Evolutionary conservation across 2,329 filamentous ascomycete genomes (phyloP).

Genomic region (Diplodia seriata): DNA sequence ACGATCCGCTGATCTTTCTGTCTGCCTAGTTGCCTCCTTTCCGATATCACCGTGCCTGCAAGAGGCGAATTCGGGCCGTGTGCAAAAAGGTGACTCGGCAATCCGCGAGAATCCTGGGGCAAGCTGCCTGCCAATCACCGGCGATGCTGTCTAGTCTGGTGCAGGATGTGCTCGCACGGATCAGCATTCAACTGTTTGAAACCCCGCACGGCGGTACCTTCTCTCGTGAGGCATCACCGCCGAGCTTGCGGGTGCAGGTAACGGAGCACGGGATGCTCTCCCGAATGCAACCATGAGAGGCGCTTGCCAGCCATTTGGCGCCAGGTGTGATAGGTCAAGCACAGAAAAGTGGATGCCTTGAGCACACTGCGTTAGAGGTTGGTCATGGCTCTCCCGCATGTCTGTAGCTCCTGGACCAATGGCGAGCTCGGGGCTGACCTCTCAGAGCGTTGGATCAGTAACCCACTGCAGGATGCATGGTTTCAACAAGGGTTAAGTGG

Average conservation of each 20-base stretch:
- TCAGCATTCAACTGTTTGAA: slow-evolving; percentile 27
- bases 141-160: not conserved
- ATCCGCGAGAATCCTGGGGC: not conserved
- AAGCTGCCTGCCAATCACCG: slow-evolving; percentile 2
- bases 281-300: slow-evolving; percentile 12
- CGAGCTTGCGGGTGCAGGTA: slow-evolving; percentile 13
- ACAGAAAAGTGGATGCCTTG: slow-evolving; percentile 8
- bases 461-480: slow-evolving; percentile 15
- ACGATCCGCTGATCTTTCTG: not conserved
- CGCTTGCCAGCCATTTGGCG: not conserved
- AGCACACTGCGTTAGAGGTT: slow-evolving; percentile 16
- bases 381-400: not conserved
- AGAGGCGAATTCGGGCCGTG: slow-evolving; percentile 14
- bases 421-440: not conserved
- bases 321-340: slow-evolving; percentile 2
- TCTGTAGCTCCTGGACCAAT: not conserved
- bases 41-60: not conserved
- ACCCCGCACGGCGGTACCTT: slow-evolving; percentile 6
- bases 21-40: slow-evolving; percentile 8
- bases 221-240: slow-evolving; percentile 24
- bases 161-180: slow-evolving; percentile 9
- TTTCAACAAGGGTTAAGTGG: slow-evolving; percentile 3
- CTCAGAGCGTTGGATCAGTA: not conserved
- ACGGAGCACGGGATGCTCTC: slow-evolving; percentile 6
- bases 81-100: not conserved